These are phyloP conservation scores for Hygrophila difformis DNA, from an alignment of 257 asterid genomes.

Conservation along the genomic window DNA sequence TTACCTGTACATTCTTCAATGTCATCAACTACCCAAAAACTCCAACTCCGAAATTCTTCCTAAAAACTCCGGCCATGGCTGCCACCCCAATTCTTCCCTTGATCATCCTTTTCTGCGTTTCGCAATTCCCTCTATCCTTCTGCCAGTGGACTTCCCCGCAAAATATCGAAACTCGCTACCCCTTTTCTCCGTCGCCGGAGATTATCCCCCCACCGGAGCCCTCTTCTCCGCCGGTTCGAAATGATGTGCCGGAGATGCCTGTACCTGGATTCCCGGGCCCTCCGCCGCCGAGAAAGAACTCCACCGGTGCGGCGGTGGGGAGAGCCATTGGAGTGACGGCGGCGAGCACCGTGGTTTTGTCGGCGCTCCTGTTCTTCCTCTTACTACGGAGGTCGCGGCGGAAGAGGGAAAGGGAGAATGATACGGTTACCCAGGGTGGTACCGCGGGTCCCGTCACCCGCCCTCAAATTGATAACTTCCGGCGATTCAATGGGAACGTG, in stretches of 20 bases:
- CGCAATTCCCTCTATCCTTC: constrained; percentile 20
- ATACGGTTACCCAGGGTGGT: neutral
- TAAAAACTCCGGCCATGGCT: neutral
- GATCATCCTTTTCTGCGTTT: constrained; percentile 26
- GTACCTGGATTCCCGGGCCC: constrained; percentile 12
- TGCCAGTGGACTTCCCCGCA: constrained; percentile 40
- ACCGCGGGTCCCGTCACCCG: constrained; percentile 10
- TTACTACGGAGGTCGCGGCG: constrained; percentile 25
- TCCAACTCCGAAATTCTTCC: neutral
- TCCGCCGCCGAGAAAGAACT: constrained; percentile 14
- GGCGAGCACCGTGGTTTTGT: constrained; percentile 38
- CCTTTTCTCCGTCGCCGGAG: constrained; percentile 27
- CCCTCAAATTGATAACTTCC: constrained; percentile 25
- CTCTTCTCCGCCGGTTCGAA: constrained; percentile 15
- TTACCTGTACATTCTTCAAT: too few species aligned
- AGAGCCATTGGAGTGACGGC: constrained; percentile 60
- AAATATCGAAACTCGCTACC: constrained; percentile 60
- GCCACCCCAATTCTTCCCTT: constrained; percentile 13
- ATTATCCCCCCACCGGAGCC: constrained; percentile 16
- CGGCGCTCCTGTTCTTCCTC: constrained; percentile 37
- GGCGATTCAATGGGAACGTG: constrained; percentile 47
- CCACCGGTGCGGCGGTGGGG: constrained; percentile 50
- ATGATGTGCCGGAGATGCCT: neutral
- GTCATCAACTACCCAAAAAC: neutral
- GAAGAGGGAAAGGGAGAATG: constrained; percentile 19